Percentiles rank a stretch among this genome's conserved stretches.
phyloP scores from a whole-genome alignment of 1,139 yeast species.

The Taphrina sp. region DNA sequence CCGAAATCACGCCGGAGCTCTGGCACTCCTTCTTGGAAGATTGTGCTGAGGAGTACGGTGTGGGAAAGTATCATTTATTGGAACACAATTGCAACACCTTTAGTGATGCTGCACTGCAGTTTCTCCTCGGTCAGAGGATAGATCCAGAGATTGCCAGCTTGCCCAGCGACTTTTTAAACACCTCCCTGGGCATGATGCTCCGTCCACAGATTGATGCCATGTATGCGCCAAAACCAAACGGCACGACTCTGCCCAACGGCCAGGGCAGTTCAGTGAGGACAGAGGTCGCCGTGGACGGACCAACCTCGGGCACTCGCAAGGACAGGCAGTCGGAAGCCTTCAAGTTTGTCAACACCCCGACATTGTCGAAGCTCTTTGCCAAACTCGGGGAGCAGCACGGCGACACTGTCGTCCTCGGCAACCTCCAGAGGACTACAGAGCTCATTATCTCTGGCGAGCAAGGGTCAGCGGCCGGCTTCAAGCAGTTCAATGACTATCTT shows the following conservation, averaged over 20 bases:
- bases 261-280: neutral
- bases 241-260: neutral
- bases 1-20: slow-evolving; percentile 54
- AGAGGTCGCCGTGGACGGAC: slow-evolving; percentile 19
- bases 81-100: slow-evolving; percentile 71
- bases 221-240: slow-evolving; percentile 16
- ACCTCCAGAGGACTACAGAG: neutral
- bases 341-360: slow-evolving; percentile 16
- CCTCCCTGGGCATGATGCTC: slow-evolving; percentile 60
- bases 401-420: neutral
- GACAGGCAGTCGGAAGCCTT: slow-evolving; percentile 7
- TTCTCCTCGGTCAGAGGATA: slow-evolving; percentile 57
- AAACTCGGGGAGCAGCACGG: neutral
- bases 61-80: slow-evolving; percentile 57
- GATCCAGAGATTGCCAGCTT: slow-evolving; percentile 53
- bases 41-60: slow-evolving; percentile 51
- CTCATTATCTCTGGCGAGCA: neutral
- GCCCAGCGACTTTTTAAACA: slow-evolving; percentile 57
- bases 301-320: slow-evolving; percentile 10
- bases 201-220: slow-evolving; percentile 44
- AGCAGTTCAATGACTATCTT: neutral
- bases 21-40: slow-evolving; percentile 57
- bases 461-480: neutral
- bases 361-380: slow-evolving; percentile 22
- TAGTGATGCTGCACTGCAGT: slow-evolving; percentile 58